Conservation (phyloP, 176 grass and related monocot species). For the Sorghum bicolor region DNA sequence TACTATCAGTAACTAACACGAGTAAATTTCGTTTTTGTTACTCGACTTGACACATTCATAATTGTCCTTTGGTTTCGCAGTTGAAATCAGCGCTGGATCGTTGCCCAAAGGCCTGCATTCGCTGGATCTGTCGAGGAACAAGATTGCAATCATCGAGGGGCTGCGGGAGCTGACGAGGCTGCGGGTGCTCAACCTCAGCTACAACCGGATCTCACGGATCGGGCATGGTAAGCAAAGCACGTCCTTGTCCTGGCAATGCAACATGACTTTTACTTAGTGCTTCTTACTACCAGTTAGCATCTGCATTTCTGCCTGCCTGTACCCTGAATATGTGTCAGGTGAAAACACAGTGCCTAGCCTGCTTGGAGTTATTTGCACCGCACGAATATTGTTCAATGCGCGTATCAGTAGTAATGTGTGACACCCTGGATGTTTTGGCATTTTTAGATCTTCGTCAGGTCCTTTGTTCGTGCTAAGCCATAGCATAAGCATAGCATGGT, state of each 20-base stretch:
- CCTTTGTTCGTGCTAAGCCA: not conserved
- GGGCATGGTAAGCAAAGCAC: constrained; percentile 68
- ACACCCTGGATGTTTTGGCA: constrained; percentile 16
- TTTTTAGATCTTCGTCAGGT: not conserved
- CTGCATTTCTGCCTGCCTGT: not conserved
- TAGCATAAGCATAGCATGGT: constrained; percentile 44
- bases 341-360: not conserved
- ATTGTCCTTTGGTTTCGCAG: constrained; percentile 19
- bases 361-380: not conserved
- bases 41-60: not conserved
- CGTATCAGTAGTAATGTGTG: not conserved
- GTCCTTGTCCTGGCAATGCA: not conserved
- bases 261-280: not conserved
- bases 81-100: constrained; percentile 51
- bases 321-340: not conserved
- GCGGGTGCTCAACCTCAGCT: constrained; percentile 83
- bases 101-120: constrained; percentile 74
- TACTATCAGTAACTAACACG: not conserved
- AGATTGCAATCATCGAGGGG: constrained; percentile 69
- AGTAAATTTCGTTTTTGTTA: not conserved
- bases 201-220: constrained; percentile 82
- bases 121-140: constrained; percentile 92
- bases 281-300: not conserved
- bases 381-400: constrained; percentile 8
- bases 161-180: constrained; percentile 82